phyloP scores from a whole-genome alignment of 805 yeast species.

The Groenewaldozyma salmanticensis region DNA sequence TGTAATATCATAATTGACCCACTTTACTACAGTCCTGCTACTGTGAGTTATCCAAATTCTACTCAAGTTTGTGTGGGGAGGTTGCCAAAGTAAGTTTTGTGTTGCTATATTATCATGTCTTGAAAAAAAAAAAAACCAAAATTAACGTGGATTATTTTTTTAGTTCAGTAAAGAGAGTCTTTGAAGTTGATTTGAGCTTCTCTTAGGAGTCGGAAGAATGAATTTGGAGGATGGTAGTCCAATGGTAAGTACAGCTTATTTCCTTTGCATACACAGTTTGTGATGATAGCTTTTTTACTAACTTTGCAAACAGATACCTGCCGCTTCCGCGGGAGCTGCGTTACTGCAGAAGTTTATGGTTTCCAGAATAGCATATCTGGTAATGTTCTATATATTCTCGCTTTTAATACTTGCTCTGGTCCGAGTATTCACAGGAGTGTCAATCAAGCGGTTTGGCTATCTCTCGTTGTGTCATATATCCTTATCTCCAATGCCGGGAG shows the following conservation, averaged over 20 bases:
- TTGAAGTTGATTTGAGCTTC: too few relatives aligned
- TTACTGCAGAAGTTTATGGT: constrained; percentile 10
- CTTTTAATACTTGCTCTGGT: constrained; percentile 30
- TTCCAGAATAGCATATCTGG: constrained; percentile 12
- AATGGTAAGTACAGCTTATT: background rate
- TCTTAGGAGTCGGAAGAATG: too few relatives aligned
- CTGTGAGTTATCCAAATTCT: too few relatives aligned
- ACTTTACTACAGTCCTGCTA: too few relatives aligned
- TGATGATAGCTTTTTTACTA: background rate
- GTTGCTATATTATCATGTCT: too few relatives aligned
- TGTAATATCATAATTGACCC: too few relatives aligned
- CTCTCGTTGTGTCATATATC: constrained; percentile 29
- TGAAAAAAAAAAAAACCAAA: too few relatives aligned
- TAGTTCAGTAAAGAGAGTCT: too few relatives aligned
- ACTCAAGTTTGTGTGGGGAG: too few relatives aligned
- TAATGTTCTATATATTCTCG: constrained; percentile 23
- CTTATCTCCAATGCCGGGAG: constrained; percentile 26
- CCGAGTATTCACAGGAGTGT: constrained; percentile 32
- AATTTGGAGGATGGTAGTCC: background rate
- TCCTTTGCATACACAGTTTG: background rate
- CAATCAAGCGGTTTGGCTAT: constrained; percentile 34
- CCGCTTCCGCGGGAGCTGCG: background rate
- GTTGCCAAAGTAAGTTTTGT: too few relatives aligned
- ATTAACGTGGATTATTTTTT: too few relatives aligned
- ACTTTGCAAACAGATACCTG: background rate